phyloP scores from a whole-genome alignment of 2,329 filamentous ascomycete species.

The Aspergillus quadricinctus region DNA sequence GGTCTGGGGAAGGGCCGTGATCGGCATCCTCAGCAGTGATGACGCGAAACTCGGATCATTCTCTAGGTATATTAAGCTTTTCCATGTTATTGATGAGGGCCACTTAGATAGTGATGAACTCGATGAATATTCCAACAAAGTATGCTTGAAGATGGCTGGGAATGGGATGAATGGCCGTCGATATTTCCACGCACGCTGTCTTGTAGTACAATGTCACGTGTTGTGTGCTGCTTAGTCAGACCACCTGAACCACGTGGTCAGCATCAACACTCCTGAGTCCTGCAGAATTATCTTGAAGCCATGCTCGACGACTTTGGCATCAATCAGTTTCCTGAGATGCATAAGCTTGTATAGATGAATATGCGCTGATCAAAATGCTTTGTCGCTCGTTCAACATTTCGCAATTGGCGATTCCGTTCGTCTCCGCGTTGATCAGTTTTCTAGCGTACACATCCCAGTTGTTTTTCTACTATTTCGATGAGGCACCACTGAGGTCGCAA shows the following conservation, averaged over 20 bases:
- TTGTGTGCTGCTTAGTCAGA: slow-evolving; percentile 1
- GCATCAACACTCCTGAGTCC: slow-evolving; percentile 5
- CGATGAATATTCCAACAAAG: background rate
- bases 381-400: slow-evolving; percentile 28
- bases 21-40: slow-evolving; percentile 37
- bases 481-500: slow-evolving; percentile 46
- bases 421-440: slow-evolving; percentile 53
- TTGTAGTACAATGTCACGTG: slow-evolving; percentile 6
- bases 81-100: background rate
- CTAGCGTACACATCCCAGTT: slow-evolving; percentile 58
- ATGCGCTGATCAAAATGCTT: slow-evolving; percentile 6
- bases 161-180: background rate
- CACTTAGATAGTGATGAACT: background rate
- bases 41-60: background rate
- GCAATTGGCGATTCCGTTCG: slow-evolving; percentile 50
- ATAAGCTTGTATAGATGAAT: background rate
- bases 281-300: background rate
- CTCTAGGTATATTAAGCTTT: slow-evolving; percentile 2
- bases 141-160: background rate
- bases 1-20: slow-evolving; percentile 39
- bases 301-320: background rate
- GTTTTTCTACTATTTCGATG: slow-evolving; percentile 53
- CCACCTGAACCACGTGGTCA: background rate
- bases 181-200: slow-evolving; percentile 16
- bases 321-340: background rate